Base-by-base conservation (phyloP, 768 basidiomycete species). In the Xanthoconium stramineum region DNA sequence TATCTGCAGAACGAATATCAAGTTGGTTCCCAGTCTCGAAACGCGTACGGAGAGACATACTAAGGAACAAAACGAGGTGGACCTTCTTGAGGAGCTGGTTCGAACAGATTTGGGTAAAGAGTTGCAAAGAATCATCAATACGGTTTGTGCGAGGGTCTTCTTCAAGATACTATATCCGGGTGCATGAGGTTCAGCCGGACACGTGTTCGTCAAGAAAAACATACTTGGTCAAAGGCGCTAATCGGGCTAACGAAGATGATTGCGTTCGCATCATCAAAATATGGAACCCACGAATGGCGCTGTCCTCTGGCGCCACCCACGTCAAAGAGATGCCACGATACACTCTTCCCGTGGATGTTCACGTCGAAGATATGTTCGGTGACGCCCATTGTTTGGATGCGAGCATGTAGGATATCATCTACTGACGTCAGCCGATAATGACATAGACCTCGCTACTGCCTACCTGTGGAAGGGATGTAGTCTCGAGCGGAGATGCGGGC, bases 381-480 rank as follows among this genome's bases (percentile, higher is more conserved):
- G 5, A 94, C 86, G 1, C 91, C 91, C 85, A 94, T 91, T 8
- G 91, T 94, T 66, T 92, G 92, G 51, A 94, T 88, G 36, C 91
- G 86, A n/a, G 89, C 90, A 65, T 91, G 89, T 17, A 94, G 76
- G 53, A 94, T 91, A 65, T 94, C 91, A 69, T 93, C 91, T 90
- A 57, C 24, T 9, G 36, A 43, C 47, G 20, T 60, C 59, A 64
- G 44, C 47, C 73, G 52, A 70, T 61, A 66, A 69, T 70, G 73
- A 13, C 13, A 44, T 20, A 30, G n/a, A 37, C 40, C 19, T 1
- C 72, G 69, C 30, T 52, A 54, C 44, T 15, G 57, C 72, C 39
- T 67, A 89, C 89, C 89, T 39, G 83, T 90, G 3, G 85, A 84
- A 29, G 91, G 91, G 42, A 89, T 70, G 63, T 92, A 94, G 50